Evolutionary conservation across 1,284 basidiomycete species (phyloP).

Genomic region (Rhodotorula glutinis): DNA sequence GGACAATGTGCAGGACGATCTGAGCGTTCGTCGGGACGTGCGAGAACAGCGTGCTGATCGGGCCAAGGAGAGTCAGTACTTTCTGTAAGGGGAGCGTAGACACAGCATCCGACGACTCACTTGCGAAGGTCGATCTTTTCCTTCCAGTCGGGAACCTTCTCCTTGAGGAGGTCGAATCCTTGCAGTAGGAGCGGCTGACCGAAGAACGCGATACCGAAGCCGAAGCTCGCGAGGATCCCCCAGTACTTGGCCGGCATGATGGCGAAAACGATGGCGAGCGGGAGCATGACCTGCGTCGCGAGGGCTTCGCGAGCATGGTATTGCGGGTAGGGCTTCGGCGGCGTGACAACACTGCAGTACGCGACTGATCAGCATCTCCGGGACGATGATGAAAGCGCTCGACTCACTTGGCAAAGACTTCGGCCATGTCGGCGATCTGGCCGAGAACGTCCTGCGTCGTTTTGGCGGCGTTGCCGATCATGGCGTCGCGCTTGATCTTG

Average conservation of each 20-base stretch:
- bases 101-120: slow-evolving; percentile 51
- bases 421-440: slow-evolving; percentile 49
- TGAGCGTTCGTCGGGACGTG: slow-evolving; percentile 59
- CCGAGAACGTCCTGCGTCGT: slow-evolving; percentile 49
- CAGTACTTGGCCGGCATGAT: slow-evolving; percentile 53
- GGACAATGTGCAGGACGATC: slow-evolving; percentile 56
- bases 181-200: slow-evolving; percentile 55
- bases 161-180: slow-evolving; percentile 50
- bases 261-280: slow-evolving; percentile 49
- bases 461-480: slow-evolving; percentile 50
- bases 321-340: slow-evolving; percentile 49
- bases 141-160: slow-evolving; percentile 55
- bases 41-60: slow-evolving; percentile 9
- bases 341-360: slow-evolving; percentile 47
- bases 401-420: slow-evolving; percentile 50
- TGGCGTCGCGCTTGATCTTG: slow-evolving; percentile 50
- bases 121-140: slow-evolving; percentile 53
- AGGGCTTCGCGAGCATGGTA: slow-evolving; percentile 50
- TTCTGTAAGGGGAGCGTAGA: slow-evolving; percentile 26
- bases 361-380: not conserved
- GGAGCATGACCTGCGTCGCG: slow-evolving; percentile 48
- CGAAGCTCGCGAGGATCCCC: slow-evolving; percentile 52
- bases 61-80: not conserved
- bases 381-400: not conserved
- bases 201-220: slow-evolving; percentile 56